Percentiles rank a stretch among this genome's conserved stretches.
Conservation (phyloP, 495 filamentous ascomycete species). For the Astrocystis sublimbata region DNA sequence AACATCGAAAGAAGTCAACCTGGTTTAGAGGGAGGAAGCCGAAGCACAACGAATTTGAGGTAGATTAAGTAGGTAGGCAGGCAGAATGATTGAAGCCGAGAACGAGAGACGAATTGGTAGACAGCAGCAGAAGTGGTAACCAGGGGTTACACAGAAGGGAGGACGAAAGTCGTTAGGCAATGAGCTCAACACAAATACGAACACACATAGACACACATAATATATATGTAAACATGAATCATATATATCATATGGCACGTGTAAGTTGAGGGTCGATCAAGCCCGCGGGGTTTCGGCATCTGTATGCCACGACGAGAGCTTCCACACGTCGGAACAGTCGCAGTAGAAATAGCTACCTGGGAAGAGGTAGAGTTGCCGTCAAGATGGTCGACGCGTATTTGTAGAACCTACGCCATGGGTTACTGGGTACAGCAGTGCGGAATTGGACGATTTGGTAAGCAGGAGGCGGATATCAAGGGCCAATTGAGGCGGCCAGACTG, state of each 20-base stretch:
- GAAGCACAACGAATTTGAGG: not conserved
- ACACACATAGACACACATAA: too few relatives aligned
- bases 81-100: too few relatives aligned
- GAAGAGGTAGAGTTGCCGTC: not conserved
- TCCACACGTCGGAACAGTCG: constrained; percentile 5
- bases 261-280: too few relatives aligned
- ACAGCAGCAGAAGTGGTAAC: not conserved
- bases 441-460: not conserved
- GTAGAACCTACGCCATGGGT: constrained; percentile 10
- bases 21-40: not conserved
- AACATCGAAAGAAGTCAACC: constrained; percentile 4
- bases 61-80: not conserved
- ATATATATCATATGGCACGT: too few relatives aligned
- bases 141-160: too few relatives aligned
- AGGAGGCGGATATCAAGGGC: not conserved
- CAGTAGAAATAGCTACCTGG: constrained; percentile 7
- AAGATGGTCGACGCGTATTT: not conserved
- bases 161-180: too few relatives aligned
- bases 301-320: not conserved
- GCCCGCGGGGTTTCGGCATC: not conserved
- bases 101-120: too few relatives aligned
- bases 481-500: constrained; percentile 10
- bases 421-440: not conserved
- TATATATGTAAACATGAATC: too few relatives aligned
- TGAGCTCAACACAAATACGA: too few relatives aligned